These are phyloP conservation scores for Coprinellus micaceus DNA, from an alignment of 768 basidiomycete species.

Conservation along the genomic window DNA sequence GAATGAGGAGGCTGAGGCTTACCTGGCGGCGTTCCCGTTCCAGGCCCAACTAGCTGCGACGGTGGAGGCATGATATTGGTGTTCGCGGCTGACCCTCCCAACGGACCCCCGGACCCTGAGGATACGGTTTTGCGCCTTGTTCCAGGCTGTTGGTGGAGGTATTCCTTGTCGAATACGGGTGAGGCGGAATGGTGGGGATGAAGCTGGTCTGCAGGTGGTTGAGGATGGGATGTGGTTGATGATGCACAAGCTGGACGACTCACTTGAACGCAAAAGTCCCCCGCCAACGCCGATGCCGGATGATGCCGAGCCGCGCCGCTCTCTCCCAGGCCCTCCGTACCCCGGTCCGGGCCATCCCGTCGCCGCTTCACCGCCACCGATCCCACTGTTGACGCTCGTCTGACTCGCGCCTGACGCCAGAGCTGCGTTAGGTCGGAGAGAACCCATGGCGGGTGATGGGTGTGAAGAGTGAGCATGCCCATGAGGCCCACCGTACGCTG, in stretches of 20 bases:
- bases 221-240: background rate
- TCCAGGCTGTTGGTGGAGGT: background rate
- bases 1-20: background rate
- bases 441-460: conserved; percentile 15
- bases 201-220: background rate
- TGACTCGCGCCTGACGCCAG: background rate
- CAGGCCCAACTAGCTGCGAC: background rate
- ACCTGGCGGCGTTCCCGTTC: background rate
- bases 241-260: background rate
- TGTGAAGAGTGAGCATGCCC: conserved; percentile 11
- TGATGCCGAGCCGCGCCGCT: conserved; percentile 1
- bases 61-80: conserved; percentile 4
- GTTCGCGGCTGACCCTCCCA: background rate
- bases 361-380: conserved; percentile 2
- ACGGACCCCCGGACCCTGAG: background rate
- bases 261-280: conserved; percentile 6
- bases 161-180: conserved; percentile 2
- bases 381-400: background rate
- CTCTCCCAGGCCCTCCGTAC: background rate
- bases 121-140: background rate
- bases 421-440: conserved; percentile 7
- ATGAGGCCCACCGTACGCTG: background rate
- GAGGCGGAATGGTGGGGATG: background rate
- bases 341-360: background rate
- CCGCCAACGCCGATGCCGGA: conserved; percentile 2